Conservation (phyloP, 2,329 filamentous ascomycete genomes). For the Hypoxylon sp. region DNA sequence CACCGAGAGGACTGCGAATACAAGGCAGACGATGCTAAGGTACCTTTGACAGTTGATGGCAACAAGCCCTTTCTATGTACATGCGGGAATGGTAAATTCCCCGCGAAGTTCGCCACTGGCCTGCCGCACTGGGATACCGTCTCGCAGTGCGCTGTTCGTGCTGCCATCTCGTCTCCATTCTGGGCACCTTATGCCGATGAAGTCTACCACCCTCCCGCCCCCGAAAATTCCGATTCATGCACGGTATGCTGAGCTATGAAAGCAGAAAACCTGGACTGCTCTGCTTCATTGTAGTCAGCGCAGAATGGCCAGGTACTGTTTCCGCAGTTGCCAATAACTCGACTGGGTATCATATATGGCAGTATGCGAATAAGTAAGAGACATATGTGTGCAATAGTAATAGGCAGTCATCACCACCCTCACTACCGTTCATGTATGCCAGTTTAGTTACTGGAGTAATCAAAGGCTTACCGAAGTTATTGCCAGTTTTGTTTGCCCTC, state of each 20-base stretch:
- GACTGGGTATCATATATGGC: not conserved
- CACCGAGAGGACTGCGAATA: slow-evolving; percentile 47
- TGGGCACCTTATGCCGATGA: slow-evolving; percentile 44
- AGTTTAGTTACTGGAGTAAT: too few species aligned
- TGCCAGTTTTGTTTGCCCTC: too few species aligned
- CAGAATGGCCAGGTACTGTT: not conserved
- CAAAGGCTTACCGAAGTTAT: too few species aligned
- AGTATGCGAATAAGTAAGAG: not conserved
- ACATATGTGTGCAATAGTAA: not conserved
- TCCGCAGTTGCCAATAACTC: not conserved
- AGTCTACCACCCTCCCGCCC: not conserved
- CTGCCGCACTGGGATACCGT: slow-evolving; percentile 54
- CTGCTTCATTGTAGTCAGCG: not conserved
- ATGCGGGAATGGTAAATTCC: slow-evolving; percentile 60
- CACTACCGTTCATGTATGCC: too few species aligned
- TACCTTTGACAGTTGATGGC: slow-evolving; percentile 2
- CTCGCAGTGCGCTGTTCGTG: slow-evolving; percentile 61
- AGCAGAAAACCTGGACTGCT: not conserved
- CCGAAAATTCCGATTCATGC: not conserved
- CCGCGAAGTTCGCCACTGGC: slow-evolving; percentile 56
- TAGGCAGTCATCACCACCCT: too few species aligned
- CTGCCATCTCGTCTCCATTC: slow-evolving; percentile 69
- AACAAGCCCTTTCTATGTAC: slow-evolving; percentile 57
- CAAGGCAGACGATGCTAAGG: not conserved
- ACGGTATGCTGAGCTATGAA: not conserved